Conservation (phyloP, 2,329 filamentous ascomycete genomes). For the Cytospora piceae region DNA sequence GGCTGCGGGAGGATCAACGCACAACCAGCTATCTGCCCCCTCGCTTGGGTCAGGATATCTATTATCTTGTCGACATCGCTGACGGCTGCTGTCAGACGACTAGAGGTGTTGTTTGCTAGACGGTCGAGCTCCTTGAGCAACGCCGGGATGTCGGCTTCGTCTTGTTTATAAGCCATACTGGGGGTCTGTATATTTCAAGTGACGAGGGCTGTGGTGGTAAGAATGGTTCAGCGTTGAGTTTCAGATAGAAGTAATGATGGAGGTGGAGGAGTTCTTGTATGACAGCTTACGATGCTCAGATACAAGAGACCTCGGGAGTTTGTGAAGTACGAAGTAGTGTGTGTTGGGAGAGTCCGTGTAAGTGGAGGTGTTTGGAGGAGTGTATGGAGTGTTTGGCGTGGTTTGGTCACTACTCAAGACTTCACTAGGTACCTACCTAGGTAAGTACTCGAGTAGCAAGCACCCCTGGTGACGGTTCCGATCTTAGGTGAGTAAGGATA, state of each 20-base stretch:
- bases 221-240: background rate
- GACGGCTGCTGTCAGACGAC: slow-evolving; percentile 72
- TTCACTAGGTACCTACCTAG: too few relatives aligned
- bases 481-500: too few relatives aligned
- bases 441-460: background rate
- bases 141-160: slow-evolving; percentile 48
- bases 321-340: background rate
- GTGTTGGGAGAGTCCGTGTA: background rate
- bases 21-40: slow-evolving; percentile 75
- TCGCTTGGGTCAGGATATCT: slow-evolving; percentile 72
- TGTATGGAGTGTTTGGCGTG: too few relatives aligned
- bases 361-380: background rate
- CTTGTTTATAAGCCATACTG: slow-evolving; percentile 36
- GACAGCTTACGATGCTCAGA: background rate
- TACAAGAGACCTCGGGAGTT: too few relatives aligned
- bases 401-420: too few relatives aligned
- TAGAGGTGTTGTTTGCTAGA: slow-evolving; percentile 62
- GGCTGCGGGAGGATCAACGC: slow-evolving; percentile 30
- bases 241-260: background rate
- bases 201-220: background rate
- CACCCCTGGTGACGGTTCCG: background rate
- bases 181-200: slow-evolving; percentile 19
- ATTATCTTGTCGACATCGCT: slow-evolving; percentile 84
- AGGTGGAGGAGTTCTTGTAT: background rate
- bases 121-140: slow-evolving; percentile 76